Base-by-base conservation (phyloP, 345 rosid species). In the Citropsis articulata region DNA sequence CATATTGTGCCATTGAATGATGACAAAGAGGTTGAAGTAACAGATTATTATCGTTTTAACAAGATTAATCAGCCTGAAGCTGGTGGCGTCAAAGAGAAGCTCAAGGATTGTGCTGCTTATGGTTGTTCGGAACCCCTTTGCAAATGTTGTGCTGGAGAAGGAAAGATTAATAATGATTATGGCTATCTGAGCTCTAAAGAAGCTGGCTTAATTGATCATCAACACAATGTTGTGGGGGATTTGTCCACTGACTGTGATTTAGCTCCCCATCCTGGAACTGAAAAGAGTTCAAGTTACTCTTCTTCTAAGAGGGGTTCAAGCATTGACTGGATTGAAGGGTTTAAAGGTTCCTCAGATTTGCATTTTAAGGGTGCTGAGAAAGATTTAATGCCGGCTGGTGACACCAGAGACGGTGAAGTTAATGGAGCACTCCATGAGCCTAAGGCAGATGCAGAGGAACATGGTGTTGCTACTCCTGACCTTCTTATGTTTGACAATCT, bases 381-480 rank as follows among this genome's bases (percentile, higher is more conserved):
- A 48, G 77, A 63, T 7, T 48, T 78, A 24, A 66, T 65, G 77
- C 71, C 72, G 35, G 69, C 79, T 36, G 76, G 66, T 69, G 82
- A 62, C 27, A 50, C 68, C 69, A 81, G 75, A 74, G 85, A 76
- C 62, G 82, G 31, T 53, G 84, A 82, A 72, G 80, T 68, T 30
- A 75, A 81, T 79, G 86, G 77, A 66, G 87, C 79, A 82, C 72
- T 67, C 4, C 27, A 35, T 55, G 89, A 88, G 71, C 74, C 80
- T 71, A 75, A 78, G 73, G 80, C 80, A 40, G 69, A 80, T 38
- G 84, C 78, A 60, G 88, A 81, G 53, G 85, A 72, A 80, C 88
- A 82, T 65, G 84, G 25, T 81, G 66, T 72, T 45, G 72, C 75
- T 78, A 77, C 77, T 30, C 88, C 87, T 72, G 98, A 92, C 22